These are phyloP conservation scores for Effrenium voratum DNA, from an alignment of 73 alveolate genomes.

Conservation along the genomic window DNA sequence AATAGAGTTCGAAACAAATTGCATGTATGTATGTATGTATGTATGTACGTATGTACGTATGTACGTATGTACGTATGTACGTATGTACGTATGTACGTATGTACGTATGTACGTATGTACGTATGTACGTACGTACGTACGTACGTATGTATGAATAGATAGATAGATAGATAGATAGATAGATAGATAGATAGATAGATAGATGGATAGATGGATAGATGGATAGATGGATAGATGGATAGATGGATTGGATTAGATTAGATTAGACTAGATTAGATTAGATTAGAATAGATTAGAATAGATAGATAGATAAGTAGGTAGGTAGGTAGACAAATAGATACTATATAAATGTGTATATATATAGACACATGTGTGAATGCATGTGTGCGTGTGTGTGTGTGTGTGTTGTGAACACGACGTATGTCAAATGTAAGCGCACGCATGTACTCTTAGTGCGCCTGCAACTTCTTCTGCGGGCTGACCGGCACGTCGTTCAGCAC, in stretches of 20 bases:
- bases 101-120: neutral
- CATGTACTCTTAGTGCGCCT: neutral
- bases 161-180: no score
- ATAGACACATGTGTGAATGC: no score
- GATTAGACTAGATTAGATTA: neutral
- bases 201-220: neutral
- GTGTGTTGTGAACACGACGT: neutral
- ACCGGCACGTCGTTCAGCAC: conserved; percentile 14
- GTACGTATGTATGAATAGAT: neutral
- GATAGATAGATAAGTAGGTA: neutral
- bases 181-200: neutral
- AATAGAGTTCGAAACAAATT: neutral
- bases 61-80: neutral
- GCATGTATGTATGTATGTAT: neutral
- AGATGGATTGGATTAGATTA: neutral
- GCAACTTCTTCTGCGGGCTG: conserved; percentile 60
- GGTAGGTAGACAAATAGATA: neutral
- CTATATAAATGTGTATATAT: neutral
- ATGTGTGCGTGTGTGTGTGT: neutral
- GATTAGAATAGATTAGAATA: neutral
- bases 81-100: neutral
- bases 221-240: neutral
- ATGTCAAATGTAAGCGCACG: neutral
- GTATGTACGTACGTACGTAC: neutral
- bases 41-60: neutral